A percentile compares a stretch with the other conserved stretches of the same genome.
Conservation (phyloP, 2,329 filamentous ascomycete genomes). For the Lecanosticta acicola region DNA sequence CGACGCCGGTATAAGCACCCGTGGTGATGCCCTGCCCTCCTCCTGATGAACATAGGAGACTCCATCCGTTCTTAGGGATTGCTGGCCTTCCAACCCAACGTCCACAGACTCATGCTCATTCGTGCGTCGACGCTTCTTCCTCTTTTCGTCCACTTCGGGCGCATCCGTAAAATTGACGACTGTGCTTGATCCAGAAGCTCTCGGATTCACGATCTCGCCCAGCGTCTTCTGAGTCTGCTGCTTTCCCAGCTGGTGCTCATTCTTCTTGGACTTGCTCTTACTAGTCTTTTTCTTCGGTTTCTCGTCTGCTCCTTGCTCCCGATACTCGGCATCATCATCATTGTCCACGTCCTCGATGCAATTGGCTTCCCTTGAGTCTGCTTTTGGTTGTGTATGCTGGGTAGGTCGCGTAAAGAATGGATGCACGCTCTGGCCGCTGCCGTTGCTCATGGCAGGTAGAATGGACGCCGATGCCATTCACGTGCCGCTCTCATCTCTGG, state of each 20-base stretch:
- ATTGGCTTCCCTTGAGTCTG: neutral
- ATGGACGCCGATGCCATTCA: constrained; percentile 23
- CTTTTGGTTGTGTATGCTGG: constrained; percentile 12
- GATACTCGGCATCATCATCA: no score
- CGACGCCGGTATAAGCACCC: constrained; percentile 21
- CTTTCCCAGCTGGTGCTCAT: constrained; percentile 10
- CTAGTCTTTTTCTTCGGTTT: constrained; percentile 13
- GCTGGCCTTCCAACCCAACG: constrained; percentile 6
- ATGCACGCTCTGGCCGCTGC: constrained; percentile 24
- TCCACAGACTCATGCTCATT: constrained; percentile 20
- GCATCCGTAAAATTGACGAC: constrained; percentile 6
- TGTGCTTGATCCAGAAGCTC: neutral
- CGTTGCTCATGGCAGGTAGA: constrained; percentile 23
- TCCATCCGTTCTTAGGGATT: neutral
- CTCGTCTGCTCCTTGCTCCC: constrained; percentile 4
- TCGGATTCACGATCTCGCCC: constrained; percentile 23
- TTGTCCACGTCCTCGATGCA: neutral
- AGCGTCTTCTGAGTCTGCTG: constrained; percentile 29
- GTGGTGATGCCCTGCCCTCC: constrained; percentile 7
- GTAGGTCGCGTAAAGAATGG: constrained; percentile 26
- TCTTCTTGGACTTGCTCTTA: constrained; percentile 12
- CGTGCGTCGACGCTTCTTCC: constrained; percentile 38
- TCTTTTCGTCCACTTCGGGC: constrained; percentile 27
- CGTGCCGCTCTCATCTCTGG: neutral
- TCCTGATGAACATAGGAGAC: neutral